Evolutionary conservation across 2,329 filamentous ascomycete species (phyloP).

Genomic region (Fusarium oligoseptatum): DNA sequence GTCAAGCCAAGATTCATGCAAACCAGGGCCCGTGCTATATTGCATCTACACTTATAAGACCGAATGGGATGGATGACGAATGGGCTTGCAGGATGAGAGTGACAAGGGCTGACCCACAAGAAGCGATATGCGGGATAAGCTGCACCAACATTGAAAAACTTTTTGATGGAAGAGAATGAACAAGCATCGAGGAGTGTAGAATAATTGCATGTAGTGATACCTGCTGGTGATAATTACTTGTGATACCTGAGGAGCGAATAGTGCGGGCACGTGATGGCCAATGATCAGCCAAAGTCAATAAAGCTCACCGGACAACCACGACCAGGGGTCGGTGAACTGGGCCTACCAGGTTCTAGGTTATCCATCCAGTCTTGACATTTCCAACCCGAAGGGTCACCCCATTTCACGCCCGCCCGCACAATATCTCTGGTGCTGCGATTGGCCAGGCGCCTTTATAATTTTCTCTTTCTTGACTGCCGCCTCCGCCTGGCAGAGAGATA

Average conservation of each 20-base stretch:
- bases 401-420: constrained; percentile 42
- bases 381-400: constrained; percentile 41
- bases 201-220: neutral
- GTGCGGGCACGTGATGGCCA: constrained; percentile 19
- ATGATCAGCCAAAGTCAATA: constrained; percentile 23
- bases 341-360: constrained; percentile 20
- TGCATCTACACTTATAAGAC: neutral
- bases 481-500: constrained; percentile 23
- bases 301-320: constrained; percentile 37
- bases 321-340: constrained; percentile 27
- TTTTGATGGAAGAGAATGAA: neutral
- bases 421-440: constrained; percentile 46
- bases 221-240: neutral
- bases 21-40: neutral
- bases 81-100: neutral
- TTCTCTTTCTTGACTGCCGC: constrained; percentile 33
- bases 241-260: neutral
- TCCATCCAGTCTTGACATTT: constrained; percentile 31
- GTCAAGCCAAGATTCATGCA: constrained; percentile 4
- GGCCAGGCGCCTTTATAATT: constrained; percentile 26
- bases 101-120: constrained; percentile 1
- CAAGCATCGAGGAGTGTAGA: neutral
- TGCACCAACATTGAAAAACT: neutral
- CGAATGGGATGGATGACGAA: neutral
- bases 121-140: neutral